These are phyloP conservation scores for Ophiostoma tasmaniense DNA, from an alignment of 2,329 filamentous ascomycete genomes.

Conservation along the genomic window DNA sequence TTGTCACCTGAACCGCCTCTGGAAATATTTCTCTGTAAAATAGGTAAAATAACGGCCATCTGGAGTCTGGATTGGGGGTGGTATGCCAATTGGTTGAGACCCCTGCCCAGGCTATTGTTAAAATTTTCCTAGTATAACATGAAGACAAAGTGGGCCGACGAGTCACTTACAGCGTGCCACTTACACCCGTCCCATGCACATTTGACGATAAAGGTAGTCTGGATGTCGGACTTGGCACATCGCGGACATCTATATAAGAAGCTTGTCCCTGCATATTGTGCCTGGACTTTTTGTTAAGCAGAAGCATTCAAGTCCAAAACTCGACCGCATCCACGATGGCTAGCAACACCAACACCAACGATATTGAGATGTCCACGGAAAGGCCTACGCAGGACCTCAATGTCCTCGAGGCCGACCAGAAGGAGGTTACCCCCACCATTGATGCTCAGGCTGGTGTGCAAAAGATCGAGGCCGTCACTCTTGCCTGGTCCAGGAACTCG, in stretches of 20 bases:
- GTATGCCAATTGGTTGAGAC: not conserved
- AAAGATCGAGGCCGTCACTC: constrained; percentile 39
- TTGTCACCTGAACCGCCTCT: not conserved
- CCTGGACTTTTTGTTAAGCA: not conserved
- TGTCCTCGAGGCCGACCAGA: constrained; percentile 12
- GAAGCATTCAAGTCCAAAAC: not conserved
- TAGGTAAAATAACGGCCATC: not conserved
- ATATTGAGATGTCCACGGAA: constrained; percentile 8
- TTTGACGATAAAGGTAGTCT: not conserved
- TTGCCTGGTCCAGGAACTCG: constrained; percentile 34
- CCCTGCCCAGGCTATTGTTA: not conserved
- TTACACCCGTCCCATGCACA: not conserved
- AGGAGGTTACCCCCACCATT: constrained; percentile 2
- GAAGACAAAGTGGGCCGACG: not conserved
- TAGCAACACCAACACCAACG: not conserved
- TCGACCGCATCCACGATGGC: not conserved
- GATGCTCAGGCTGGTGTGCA: constrained; percentile 38
- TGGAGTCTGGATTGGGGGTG: not conserved
- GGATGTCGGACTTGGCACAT: not conserved
- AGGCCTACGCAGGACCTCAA: not conserved
- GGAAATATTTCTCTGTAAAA: too few relatives aligned
- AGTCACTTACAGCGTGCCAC: not conserved
- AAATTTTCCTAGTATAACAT: not conserved
- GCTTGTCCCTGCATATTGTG: not conserved
- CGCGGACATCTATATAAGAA: not conserved